Base-by-base conservation (phyloP, 768 basidiomycete genomes). In the Hericium erinaceus region DNA sequence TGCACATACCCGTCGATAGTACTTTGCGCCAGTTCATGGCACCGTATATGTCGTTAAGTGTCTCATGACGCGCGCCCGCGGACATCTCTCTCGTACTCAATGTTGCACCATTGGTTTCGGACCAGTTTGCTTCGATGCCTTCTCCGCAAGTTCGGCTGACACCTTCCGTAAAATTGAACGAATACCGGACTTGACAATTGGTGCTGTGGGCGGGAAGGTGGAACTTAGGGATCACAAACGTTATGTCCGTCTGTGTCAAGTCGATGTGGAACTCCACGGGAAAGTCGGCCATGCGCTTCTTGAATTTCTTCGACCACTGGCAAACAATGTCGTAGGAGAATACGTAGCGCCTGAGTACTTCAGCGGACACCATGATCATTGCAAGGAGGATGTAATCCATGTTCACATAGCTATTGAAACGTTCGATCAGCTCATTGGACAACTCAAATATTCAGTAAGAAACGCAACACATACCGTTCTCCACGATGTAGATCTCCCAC, bases 301-400 rank as follows among this genome's bases (percentile, higher is more conserved):
- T 26, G 9, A 70, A 51, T 24, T 70, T 64, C 39, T 58, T 60
- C 28, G 41, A 48, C 60, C 62, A 70, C 48, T 69, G 67, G 48
- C 67, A 70, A 3, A 58, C 59, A 16, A 70, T 70, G 39, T 70
- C 65, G 40, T 70, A 70, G 12, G 53, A 18, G n/a, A 54, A 18
- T 11, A 54, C 53, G 16, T 40, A 13, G 11, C 11, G n/a, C 39
- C 22, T 18, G 16, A 16, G 15, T 4, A 33, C 12, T 9, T 10
- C n/a, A n/a, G 16, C 39, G 3, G 22, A 10, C 28, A 13, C 18
- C 10, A 26, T 18, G 53, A 44, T 40, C 24, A 33, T 52, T 16
- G 28, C 15, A 11, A 54, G 39, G 24, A 54, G 39, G 20, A 54
- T 11, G 39, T n/a, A 54, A 15, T 40, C 54, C 54, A 44, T 54